These are phyloP conservation scores for Coemansia sp. DNA, from an alignment of 371 early-diverging fungal species.

Conservation along the genomic window DNA sequence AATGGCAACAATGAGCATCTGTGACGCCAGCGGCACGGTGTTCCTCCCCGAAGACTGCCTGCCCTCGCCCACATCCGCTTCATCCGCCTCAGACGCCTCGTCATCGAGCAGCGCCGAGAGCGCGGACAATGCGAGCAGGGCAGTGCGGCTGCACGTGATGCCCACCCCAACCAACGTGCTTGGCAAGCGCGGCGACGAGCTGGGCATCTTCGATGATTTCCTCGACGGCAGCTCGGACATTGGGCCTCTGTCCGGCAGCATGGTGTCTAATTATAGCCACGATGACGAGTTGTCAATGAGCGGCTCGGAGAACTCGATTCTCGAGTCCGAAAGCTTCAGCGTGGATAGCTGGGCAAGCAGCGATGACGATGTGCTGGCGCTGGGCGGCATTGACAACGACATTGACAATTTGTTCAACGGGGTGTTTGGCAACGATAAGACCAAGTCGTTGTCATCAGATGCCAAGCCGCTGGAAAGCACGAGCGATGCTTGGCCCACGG, in stretches of 20 bases:
- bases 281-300: background rate
- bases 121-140: too few relatives aligned
- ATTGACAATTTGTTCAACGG: background rate
- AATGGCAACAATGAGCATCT: conserved; percentile 12
- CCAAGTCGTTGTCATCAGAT: background rate
- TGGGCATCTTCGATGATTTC: too few relatives aligned
- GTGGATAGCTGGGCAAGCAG: background rate
- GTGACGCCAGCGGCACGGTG: conserved; percentile 19
- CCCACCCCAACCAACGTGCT: background rate
- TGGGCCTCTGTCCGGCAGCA: too few relatives aligned
- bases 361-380: conserved; percentile 6
- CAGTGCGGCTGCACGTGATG: conserved; percentile 2
- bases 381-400: conserved; percentile 21
- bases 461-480: background rate
- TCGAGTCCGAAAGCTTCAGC: background rate
- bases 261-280: too few relatives aligned
- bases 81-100: background rate
- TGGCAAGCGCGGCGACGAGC: background rate
- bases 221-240: background rate
- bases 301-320: conserved; percentile 2
- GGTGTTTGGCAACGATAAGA: background rate
- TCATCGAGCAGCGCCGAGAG: too few relatives aligned
- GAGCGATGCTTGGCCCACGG: background rate
- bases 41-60: conserved; percentile 13
- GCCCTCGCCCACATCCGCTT: background rate